Evolutionary conservation across 1,284 basidiomycete species (phyloP).

Genomic region (Apiotrichum porosum): DNA sequence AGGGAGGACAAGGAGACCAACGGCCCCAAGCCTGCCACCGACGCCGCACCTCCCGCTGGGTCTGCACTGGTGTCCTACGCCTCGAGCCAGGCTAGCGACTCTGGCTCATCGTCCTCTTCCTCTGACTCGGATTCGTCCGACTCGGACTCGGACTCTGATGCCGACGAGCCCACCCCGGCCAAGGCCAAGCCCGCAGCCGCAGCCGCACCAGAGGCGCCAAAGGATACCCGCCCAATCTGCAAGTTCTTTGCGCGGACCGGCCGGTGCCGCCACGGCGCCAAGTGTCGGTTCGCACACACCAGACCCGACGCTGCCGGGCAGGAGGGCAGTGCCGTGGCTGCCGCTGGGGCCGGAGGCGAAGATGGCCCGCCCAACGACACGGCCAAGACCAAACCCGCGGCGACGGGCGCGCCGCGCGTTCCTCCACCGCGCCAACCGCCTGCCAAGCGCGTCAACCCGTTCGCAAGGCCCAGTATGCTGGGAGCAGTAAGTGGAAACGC

Average conservation of each 20-base stretch:
- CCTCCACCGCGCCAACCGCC: conserved; percentile 54
- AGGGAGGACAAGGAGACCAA: not conserved
- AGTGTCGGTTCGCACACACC: conserved; percentile 33
- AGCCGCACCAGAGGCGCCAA: not conserved
- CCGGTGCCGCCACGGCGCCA: conserved; percentile 33
- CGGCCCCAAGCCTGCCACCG: too few relatives aligned
- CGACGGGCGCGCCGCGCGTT: not conserved
- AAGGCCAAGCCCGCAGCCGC: not conserved
- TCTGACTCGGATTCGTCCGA: conserved; percentile 12
- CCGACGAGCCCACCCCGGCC: conserved; percentile 3
- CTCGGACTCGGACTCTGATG: conserved; percentile 19
- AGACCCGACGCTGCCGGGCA: too few relatives aligned
- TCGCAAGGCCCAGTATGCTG: conserved; percentile 64
- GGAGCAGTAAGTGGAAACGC: conserved; percentile 59
- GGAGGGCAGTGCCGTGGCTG: too few relatives aligned
- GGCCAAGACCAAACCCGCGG: conserved; percentile 11
- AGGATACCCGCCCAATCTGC: conserved; percentile 23
- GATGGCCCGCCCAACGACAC: not conserved
- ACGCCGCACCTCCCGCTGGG: not conserved
- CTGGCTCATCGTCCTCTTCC: conserved; percentile 1
- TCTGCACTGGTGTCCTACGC: not conserved
- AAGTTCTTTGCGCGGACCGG: conserved; percentile 37
- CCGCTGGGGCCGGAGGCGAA: not conserved
- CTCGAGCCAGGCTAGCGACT: conserved; percentile 18
- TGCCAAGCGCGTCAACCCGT: conserved; percentile 60